These are phyloP conservation scores for Peronosclerospora sorghi DNA, from an alignment of 352 stramenopile genomes.

Conservation along the genomic window DNA sequence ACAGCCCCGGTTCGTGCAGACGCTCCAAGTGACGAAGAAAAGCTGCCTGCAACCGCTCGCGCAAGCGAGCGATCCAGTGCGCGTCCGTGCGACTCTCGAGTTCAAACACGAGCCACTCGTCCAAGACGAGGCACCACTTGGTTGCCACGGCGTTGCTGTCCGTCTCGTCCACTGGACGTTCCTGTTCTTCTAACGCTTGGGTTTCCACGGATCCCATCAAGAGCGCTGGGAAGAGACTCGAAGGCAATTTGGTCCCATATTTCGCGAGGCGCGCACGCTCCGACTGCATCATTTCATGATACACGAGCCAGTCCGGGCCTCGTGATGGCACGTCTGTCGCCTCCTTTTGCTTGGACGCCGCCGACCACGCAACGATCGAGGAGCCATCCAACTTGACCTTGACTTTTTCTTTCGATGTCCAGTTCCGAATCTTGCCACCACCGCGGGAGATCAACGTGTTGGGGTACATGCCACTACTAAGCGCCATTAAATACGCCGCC, in stretches of 20 bases:
- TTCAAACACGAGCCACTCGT: conserved; percentile 72
- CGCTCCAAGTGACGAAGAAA: conserved; percentile 63
- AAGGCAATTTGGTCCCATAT: conserved; percentile 60
- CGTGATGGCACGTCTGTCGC: too few species aligned
- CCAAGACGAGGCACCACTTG: conserved; percentile 47
- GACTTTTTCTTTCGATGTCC: conserved; percentile 73
- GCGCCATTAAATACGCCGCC: conserved; percentile 48
- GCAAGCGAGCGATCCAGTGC: conserved; percentile 34
- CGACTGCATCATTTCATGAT: conserved; percentile 81
- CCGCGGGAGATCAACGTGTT: conserved; percentile 49
- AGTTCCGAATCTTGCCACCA: conserved; percentile 36
- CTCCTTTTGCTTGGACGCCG: conserved; percentile 18
- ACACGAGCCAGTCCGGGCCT: conserved; percentile 73
- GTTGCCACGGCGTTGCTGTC: conserved; percentile 1
- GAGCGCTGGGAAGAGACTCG: conserved; percentile 39
- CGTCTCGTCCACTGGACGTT: conserved; percentile 5
- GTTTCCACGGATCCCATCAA: conserved; percentile 48
- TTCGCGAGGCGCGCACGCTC: conserved; percentile 54
- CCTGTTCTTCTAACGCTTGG: conserved; percentile 20
- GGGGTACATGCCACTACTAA: conserved; percentile 63
- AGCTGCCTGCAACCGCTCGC: conserved; percentile 40
- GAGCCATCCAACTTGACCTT: conserved; percentile 58
- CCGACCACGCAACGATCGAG: conserved; percentile 40
- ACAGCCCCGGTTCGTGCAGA: conserved; percentile 32
- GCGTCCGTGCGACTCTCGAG: conserved; percentile 32